phyloP scores from a whole-genome alignment of 176 grass and related monocot species.

The Carex kokanica region DNA sequence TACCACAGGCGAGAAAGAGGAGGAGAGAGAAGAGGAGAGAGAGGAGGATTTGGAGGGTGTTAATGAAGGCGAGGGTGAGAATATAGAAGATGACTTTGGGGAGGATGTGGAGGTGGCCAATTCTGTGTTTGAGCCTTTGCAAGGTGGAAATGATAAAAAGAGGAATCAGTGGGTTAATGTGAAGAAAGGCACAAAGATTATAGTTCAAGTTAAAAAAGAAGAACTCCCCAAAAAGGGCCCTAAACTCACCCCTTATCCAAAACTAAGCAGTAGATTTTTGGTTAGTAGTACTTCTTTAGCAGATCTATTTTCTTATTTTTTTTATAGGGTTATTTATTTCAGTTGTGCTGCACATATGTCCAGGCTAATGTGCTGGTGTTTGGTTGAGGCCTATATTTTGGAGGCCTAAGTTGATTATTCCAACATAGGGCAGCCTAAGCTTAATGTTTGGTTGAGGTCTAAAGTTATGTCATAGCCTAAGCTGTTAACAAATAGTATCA shows the following conservation, averaged over 20 bases:
- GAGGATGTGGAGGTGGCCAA: constrained; percentile 49
- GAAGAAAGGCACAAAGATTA: constrained; percentile 75
- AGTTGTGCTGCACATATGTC: not conserved
- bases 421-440: too few species aligned
- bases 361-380: not conserved
- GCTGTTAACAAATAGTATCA: too few species aligned
- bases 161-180: constrained; percentile 74
- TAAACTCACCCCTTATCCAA: constrained; percentile 80
- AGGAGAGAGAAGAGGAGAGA: constrained; percentile 36
- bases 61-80: constrained; percentile 50
- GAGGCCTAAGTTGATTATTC: too few species aligned
- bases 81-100: constrained; percentile 51
- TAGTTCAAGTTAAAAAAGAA: constrained; percentile 98
- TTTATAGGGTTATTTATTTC: not conserved
- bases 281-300: constrained; percentile 47
- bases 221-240: constrained; percentile 82
- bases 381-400: too few species aligned
- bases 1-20: constrained; percentile 46
- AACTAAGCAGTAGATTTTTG: constrained; percentile 89
- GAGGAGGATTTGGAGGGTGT: constrained; percentile 47
- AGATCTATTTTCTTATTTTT: constrained; percentile 7
- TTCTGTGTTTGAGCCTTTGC: not conserved
- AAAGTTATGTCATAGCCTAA: too few species aligned
- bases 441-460: too few species aligned
- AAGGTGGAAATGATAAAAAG: constrained; percentile 28